These are phyloP conservation scores for Pichia kudriavzevii DNA, from an alignment of 1,139 yeast genomes.

Conservation along the genomic window DNA sequence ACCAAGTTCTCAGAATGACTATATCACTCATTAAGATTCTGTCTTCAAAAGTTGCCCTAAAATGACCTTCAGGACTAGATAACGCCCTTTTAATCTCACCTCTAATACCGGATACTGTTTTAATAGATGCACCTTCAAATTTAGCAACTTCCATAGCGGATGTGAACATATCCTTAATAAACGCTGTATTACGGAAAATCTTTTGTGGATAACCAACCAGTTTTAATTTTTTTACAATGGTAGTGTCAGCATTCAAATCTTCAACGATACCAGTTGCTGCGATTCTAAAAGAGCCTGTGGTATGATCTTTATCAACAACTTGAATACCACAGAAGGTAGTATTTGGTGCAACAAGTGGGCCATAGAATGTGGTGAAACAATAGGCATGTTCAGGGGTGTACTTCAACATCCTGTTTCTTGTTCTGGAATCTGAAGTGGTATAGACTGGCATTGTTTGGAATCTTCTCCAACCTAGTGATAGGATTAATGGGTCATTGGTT, in stretches of 20 bases:
- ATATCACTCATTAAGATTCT: slow-evolving; percentile 86
- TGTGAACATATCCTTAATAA: slow-evolving; percentile 92
- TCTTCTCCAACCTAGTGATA: slow-evolving; percentile 97
- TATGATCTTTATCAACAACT: slow-evolving; percentile 71
- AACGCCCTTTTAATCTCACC: slow-evolving; percentile 96
- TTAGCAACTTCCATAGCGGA: slow-evolving; percentile 92
- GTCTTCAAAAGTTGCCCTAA: slow-evolving; percentile 97
- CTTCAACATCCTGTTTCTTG: slow-evolving; percentile 95
- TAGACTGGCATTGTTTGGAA: slow-evolving; percentile 94
- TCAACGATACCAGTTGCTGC: slow-evolving; percentile 98
- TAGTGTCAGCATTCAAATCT: slow-evolving; percentile 82
- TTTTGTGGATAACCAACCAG: slow-evolving; percentile 92
- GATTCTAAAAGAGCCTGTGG: slow-evolving; percentile 87
- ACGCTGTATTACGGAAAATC: slow-evolving; percentile 92
- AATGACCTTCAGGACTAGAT: slow-evolving; percentile 93
- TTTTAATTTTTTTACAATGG: slow-evolving; percentile 91
- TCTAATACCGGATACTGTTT: slow-evolving; percentile 93
- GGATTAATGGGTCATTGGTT: slow-evolving; percentile 88
- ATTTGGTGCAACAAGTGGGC: slow-evolving; percentile 95
- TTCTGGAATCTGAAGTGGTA: slow-evolving; percentile 94
- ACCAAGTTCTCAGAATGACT: slow-evolving; percentile 90
- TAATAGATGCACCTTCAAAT: slow-evolving; percentile 95
- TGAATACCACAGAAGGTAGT: slow-evolving; percentile 97
- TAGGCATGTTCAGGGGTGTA: slow-evolving; percentile 98
- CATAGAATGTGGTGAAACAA: slow-evolving; percentile 93